Evolutionary conservation across 306 rosid genomes (phyloP), one percentile per base, ranked within the genome.

Genomic region (Glycine tomentella): DNA sequence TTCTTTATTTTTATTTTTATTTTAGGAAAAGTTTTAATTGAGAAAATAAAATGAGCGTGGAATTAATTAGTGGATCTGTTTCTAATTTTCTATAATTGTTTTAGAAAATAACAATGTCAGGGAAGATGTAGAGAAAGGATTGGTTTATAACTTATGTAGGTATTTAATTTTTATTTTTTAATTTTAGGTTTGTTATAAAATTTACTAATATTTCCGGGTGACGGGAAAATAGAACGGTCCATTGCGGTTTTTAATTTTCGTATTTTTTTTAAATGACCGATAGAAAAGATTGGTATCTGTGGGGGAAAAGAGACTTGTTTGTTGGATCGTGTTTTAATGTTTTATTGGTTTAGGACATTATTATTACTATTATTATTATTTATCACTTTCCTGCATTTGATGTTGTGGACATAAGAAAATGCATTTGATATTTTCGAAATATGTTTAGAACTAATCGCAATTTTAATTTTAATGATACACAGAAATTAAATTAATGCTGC

Each of bases 21-120:
- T 59, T 25, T 59, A 25, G 66, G 3, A 10, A 59, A 20, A 3
- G 6, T 4, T 20, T 58, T 4, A 9, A 20, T 58, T 20, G 3
- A 33, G 67, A 61, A 31, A 25, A 25, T 25, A 61, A 1, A 0
- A 61, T 53, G 9, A 12, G 7, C 9, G 3, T 53, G 2, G 20
- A 53, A 34, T 34, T 34, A 5, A 11, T 62, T 34, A 8, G 68
- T 86, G 80, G 93, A 89, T 92, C 90, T 87, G 46, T 75, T 67
- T 84, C 31, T 64, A 7, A 25, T 25, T 25, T 25, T 25, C 31
- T 36, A 64, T 34, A 25, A 36, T 64, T 7, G 13, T 13, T 75
- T 42, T 68, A 74, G 80, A 72, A 75, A 75, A 81, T 25, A 20
- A 17, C 45, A 62, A 40, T 20, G 74, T 42, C 8, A 82, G 70